Conservation (phyloP, 2,329 filamentous ascomycete species). For the Zymoseptoria brevis region DNA sequence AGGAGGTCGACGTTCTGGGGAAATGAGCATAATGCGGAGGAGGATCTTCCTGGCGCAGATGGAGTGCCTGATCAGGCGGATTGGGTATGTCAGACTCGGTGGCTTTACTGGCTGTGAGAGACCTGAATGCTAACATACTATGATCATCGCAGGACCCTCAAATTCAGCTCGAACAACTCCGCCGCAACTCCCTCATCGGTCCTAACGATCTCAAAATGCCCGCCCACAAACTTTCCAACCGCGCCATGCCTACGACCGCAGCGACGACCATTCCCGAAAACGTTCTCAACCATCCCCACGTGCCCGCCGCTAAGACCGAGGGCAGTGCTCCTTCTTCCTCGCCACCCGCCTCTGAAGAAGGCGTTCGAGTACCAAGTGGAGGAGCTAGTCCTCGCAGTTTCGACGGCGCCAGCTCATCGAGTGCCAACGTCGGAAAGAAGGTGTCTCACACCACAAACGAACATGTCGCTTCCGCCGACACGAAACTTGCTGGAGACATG, state of each 20-base stretch:
- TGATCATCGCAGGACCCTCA: constrained; percentile 35
- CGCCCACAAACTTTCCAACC: constrained; percentile 19
- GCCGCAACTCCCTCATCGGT: constrained; percentile 35
- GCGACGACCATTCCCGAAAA: constrained; percentile 18
- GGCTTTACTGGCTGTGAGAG: neutral
- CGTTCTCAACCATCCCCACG: constrained; percentile 8
- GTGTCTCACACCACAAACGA: neutral
- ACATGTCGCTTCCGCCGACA: neutral
- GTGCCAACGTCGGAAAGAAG: constrained; percentile 1
- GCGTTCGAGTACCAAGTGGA: constrained; percentile 6
- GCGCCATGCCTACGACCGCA: constrained; percentile 27
- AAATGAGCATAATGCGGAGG: constrained; percentile 47
- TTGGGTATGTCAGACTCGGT: constrained; percentile 70
- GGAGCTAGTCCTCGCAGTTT: constrained; percentile 9
- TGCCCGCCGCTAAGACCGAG: constrained; percentile 4
- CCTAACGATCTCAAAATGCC: constrained; percentile 25
- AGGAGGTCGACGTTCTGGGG: constrained; percentile 62
- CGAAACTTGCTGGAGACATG: neutral
- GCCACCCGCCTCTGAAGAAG: neutral
- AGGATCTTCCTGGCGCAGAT: constrained; percentile 63
- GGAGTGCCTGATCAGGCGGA: constrained; percentile 82
- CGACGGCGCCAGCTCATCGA: neutral
- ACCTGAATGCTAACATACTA: neutral
- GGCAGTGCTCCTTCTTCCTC: neutral
- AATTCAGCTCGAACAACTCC: constrained; percentile 40